A percentile compares a stretch with the other conserved stretches of the same genome.
Conservation (phyloP, 345 rosid species). For the Melaleuca quinquenervia region DNA sequence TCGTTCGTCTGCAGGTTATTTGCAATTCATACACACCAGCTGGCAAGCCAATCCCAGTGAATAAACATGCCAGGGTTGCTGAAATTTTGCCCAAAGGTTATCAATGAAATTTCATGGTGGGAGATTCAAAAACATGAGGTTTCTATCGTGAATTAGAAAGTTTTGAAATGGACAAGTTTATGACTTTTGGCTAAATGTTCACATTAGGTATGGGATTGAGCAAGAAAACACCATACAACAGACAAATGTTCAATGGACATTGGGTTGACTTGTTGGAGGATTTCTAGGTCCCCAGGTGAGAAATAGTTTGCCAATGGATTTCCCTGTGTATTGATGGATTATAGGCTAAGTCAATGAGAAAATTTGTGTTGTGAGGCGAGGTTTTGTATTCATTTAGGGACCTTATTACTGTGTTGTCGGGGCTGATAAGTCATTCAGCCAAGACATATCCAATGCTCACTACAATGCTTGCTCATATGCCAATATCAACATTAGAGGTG, state of each 20-base stretch:
- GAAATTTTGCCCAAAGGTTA: conserved; percentile 68
- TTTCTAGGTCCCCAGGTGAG: conserved; percentile 88
- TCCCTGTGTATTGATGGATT: neutral
- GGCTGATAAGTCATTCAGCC: conserved; percentile 83
- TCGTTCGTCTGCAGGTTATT: conserved; percentile 36
- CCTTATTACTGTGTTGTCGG: conserved; percentile 94
- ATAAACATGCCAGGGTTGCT: conserved; percentile 80
- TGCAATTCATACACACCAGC: conserved; percentile 80
- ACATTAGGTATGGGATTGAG: conserved; percentile 64
- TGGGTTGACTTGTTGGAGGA: conserved; percentile 94
- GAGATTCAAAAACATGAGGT: neutral
- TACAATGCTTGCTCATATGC: conserved; percentile 91
- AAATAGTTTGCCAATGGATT: neutral
- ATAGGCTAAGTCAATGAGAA: neutral
- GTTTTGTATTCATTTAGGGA: conserved; percentile 32
- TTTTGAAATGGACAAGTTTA: neutral
- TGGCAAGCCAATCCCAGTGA: conserved; percentile 82
- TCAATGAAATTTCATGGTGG: conserved; percentile 62
- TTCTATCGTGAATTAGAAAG: neutral
- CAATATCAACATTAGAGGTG: conserved; percentile 80
- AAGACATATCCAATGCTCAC: conserved; percentile 95
- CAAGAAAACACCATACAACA: conserved; percentile 90
- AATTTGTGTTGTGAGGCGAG: neutral
- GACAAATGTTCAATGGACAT: conserved; percentile 74
- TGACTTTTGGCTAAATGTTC: neutral